phyloP scores from a whole-genome alignment of 306 rosid species.

The Betula pendula region DNA sequence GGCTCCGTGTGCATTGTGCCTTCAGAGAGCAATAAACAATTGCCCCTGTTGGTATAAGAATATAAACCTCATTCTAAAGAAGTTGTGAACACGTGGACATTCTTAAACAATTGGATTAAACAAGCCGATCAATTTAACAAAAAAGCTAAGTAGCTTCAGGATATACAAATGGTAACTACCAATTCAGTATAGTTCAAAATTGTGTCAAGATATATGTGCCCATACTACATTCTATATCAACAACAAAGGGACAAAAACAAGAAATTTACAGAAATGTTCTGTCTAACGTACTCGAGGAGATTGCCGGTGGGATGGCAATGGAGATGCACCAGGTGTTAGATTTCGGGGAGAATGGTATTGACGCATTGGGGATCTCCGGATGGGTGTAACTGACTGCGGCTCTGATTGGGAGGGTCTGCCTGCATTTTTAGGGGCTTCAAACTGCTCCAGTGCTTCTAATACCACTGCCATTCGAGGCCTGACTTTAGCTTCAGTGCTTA shows the following conservation, averaged over 20 bases:
- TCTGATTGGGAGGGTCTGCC: constrained; percentile 43
- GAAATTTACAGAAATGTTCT: constrained; percentile 36
- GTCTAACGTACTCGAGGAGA: constrained; percentile 43
- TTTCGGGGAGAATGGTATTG: constrained; percentile 45
- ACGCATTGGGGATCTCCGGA: constrained; percentile 50
- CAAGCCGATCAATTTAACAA: constrained; percentile 4
- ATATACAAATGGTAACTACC: constrained; percentile 26
- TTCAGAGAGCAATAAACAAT: neutral
- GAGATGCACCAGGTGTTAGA: constrained; percentile 57
- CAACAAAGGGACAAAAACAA: constrained; percentile 31
- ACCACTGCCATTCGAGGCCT: constrained; percentile 86
- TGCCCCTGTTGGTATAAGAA: neutral
- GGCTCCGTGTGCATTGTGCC: neutral
- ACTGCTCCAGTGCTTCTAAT: constrained; percentile 60
- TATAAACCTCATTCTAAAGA: neutral
- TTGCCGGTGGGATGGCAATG: constrained; percentile 53
- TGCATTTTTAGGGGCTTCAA: constrained; percentile 57
- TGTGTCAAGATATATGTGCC: constrained; percentile 32
- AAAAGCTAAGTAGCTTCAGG: constrained; percentile 11
- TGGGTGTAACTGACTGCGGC: constrained; percentile 33
- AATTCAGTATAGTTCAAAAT: constrained; percentile 31
- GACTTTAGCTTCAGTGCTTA: constrained; percentile 63
- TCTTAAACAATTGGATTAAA: constrained; percentile 9
- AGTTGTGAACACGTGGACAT: neutral
- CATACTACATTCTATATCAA: constrained; percentile 31